Conservation (phyloP, 495 filamentous ascomycete species). For the Articulospora tetracladia region DNA sequence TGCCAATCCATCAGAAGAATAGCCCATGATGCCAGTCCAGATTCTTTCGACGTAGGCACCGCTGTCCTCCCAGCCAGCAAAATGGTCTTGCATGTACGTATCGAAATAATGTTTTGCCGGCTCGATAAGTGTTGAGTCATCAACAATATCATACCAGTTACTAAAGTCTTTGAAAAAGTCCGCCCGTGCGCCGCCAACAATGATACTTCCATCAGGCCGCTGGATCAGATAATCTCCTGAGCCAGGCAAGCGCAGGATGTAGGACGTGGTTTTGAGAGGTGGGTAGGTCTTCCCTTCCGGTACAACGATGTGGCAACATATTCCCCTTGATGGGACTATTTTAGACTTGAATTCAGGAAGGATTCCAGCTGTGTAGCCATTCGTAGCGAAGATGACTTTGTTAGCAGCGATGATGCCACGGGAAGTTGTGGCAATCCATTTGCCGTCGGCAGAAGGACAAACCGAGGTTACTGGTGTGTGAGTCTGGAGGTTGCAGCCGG, state of each 20-base stretch:
- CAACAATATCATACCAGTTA: slow-evolving; percentile 44
- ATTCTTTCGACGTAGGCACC: slow-evolving; percentile 49
- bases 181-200: slow-evolving; percentile 46
- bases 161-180: slow-evolving; percentile 29
- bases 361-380: slow-evolving; percentile 62
- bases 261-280: not conserved
- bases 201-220: slow-evolving; percentile 44
- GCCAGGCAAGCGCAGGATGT: not conserved
- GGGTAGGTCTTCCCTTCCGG: not conserved
- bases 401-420: slow-evolving; percentile 47
- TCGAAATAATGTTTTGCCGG: slow-evolving; percentile 40
- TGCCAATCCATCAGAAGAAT: slow-evolving; percentile 17
- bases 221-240: slow-evolving; percentile 44
- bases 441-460: slow-evolving; percentile 16
- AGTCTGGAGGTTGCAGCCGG: slow-evolving; percentile 59
- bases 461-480: slow-evolving; percentile 50
- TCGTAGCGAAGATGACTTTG: slow-evolving; percentile 63
- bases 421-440: slow-evolving; percentile 45
- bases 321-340: slow-evolving; percentile 7
- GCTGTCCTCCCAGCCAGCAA: slow-evolving; percentile 41
- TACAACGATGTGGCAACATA: not conserved
- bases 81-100: not conserved
- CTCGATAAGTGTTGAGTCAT: slow-evolving; percentile 44
- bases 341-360: slow-evolving; percentile 32
- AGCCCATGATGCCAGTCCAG: slow-evolving; percentile 60